These are phyloP conservation scores for Phaeosphaeriaceae sp. DNA, from an alignment of 2,329 filamentous ascomycete species.

Conservation along the genomic window DNA sequence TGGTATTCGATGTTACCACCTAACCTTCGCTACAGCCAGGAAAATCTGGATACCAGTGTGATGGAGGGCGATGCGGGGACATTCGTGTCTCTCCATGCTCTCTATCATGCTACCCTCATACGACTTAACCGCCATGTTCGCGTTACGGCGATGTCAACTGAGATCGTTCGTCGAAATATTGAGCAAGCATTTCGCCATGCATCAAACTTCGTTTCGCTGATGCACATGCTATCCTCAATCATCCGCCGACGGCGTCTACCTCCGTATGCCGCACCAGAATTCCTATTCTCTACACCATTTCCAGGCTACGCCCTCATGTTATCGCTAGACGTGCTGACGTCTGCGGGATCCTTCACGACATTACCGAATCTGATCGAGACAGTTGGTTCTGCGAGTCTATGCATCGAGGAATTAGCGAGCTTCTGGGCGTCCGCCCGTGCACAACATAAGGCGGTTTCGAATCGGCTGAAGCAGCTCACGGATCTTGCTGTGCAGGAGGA, in stretches of 20 bases:
- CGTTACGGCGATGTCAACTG: constrained; percentile 30
- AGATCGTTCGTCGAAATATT: constrained; percentile 41
- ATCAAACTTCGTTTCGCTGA: constrained; percentile 39
- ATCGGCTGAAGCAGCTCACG: constrained; percentile 55
- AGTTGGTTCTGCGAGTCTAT: constrained; percentile 60
- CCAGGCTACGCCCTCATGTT: constrained; percentile 68
- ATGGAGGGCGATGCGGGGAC: constrained; percentile 62
- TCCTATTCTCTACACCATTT: constrained; percentile 62
- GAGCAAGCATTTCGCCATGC: constrained; percentile 37
- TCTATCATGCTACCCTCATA: constrained; percentile 70
- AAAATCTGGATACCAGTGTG: constrained; percentile 65
- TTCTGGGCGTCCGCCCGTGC: constrained; percentile 67
- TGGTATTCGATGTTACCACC: constrained; percentile 67
- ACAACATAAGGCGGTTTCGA: constrained; percentile 59
- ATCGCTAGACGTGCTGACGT: constrained; percentile 71
- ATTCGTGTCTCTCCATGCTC: constrained; percentile 69
- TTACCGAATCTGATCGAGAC: constrained; percentile 63
- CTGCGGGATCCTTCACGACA: constrained; percentile 55
- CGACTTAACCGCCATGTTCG: constrained; percentile 68
- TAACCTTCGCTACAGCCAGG: constrained; percentile 60
- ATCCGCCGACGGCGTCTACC: constrained; percentile 36
- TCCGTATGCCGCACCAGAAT: constrained; percentile 35
- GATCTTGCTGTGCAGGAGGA: constrained; percentile 48
- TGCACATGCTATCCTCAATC: constrained; percentile 37
- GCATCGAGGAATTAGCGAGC: constrained; percentile 62